These are phyloP conservation scores for Hygrophorus russula DNA, from an alignment of 768 basidiomycete genomes.

Conservation along the genomic window DNA sequence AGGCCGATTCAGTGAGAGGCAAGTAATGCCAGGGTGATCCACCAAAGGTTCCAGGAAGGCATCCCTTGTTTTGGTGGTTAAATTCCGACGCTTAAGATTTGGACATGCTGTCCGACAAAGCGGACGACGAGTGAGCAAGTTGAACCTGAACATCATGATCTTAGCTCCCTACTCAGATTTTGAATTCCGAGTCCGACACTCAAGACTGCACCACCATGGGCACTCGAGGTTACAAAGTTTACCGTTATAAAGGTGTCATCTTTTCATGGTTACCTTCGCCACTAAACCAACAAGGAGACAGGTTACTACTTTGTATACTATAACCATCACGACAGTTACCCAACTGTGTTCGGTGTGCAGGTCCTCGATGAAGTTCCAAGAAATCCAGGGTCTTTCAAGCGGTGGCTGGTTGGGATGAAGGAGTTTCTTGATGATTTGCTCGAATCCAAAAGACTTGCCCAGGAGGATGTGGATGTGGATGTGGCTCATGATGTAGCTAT, in stretches of 20 bases:
- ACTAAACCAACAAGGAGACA: slow-evolving; percentile 1
- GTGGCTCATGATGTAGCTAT: background rate
- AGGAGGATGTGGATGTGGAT: background rate
- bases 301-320: slow-evolving; percentile 12
- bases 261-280: no score
- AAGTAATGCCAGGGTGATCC: slow-evolving; percentile 54
- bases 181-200: background rate
- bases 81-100: background rate
- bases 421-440: slow-evolving; percentile 3
- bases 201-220: slow-evolving; percentile 9
- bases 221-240: slow-evolving; percentile 9
- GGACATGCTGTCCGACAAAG: background rate
- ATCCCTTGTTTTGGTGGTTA: slow-evolving; percentile 8
- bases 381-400: slow-evolving; percentile 7
- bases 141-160: background rate
- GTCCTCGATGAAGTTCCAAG: slow-evolving; percentile 12
- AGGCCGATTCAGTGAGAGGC: slow-evolving; percentile 71
- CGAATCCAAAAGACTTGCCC: no score
- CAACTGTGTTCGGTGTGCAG: slow-evolving; percentile 12
- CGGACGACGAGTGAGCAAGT: background rate
- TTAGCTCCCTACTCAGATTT: no score
- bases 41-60: slow-evolving; percentile 42
- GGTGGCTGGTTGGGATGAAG: slow-evolving; percentile 8
- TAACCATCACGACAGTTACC: slow-evolving; percentile 14
- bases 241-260: background rate